Conservation (phyloP, 129 eudicot species). For the Lonicera japonica region DNA sequence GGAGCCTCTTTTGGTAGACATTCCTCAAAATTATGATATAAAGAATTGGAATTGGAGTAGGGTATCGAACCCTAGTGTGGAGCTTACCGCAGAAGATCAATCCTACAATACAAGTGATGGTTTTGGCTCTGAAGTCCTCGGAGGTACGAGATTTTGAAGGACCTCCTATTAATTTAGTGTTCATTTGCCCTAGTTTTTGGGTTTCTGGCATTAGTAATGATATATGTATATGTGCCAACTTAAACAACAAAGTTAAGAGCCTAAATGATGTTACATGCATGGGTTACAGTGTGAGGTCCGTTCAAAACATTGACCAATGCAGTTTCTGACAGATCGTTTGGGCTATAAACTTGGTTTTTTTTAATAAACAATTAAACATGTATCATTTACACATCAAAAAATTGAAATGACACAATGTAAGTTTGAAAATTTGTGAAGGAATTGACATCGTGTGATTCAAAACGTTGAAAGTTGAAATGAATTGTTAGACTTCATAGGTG, state of each 20-base stretch:
- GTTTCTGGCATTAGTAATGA: too few species aligned
- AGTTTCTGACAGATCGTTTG: not conserved
- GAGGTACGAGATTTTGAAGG: conserved; percentile 34
- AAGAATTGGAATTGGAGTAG: conserved; percentile 8
- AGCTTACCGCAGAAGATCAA: conserved; percentile 1
- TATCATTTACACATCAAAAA: too few species aligned
- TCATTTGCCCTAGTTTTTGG: too few species aligned
- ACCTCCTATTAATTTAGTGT: not conserved
- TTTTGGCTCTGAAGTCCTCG: conserved; percentile 29
- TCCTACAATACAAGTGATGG: conserved; percentile 32
- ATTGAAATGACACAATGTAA: too few species aligned
- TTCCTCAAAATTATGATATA: conserved; percentile 10
- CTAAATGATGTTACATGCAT: too few species aligned
- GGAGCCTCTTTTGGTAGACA: conserved; percentile 13
- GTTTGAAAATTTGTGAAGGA: too few species aligned
- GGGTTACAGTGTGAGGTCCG: not conserved
- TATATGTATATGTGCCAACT: too few species aligned
- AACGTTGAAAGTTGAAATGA: too few species aligned
- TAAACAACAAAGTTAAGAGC: too few species aligned
- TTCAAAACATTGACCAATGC: not conserved
- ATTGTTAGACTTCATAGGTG: too few species aligned
- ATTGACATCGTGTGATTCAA: too few species aligned
- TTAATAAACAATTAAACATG: too few species aligned
- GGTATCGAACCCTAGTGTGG: conserved; percentile 13
- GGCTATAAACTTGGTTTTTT: conserved; percentile 38